Conservation (phyloP, 805 yeast species). For the Blastobotrys attinorum region DNA sequence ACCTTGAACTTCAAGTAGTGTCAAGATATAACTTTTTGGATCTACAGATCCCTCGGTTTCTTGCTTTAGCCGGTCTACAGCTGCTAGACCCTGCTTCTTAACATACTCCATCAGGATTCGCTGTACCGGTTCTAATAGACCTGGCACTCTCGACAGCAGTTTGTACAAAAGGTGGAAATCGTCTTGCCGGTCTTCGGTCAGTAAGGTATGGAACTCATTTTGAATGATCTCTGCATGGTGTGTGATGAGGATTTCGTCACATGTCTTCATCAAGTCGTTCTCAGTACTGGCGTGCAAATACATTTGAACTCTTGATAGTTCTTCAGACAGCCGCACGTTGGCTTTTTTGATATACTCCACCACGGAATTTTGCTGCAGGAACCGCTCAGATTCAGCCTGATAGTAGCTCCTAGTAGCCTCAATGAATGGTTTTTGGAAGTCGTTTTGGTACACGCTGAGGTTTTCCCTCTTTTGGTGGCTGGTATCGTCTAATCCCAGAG, state of each 20-base stretch:
- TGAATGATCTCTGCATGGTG: slow-evolving; percentile 72
- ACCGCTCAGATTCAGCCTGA: slow-evolving; percentile 56
- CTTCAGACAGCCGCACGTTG: slow-evolving; percentile 74
- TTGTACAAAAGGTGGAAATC: slow-evolving; percentile 74
- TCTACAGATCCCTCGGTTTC: slow-evolving; percentile 37
- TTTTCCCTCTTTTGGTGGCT: slow-evolving; percentile 67
- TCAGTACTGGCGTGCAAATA: slow-evolving; percentile 83
- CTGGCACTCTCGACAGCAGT: slow-evolving; percentile 68
- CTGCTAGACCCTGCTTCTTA: slow-evolving; percentile 50
- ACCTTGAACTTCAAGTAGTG: slow-evolving; percentile 61
- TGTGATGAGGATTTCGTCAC: slow-evolving; percentile 69
- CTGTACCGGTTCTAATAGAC: slow-evolving; percentile 72
- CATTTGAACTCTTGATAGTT: slow-evolving; percentile 65
- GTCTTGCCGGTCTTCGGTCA: slow-evolving; percentile 61
- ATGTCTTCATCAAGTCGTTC: slow-evolving; percentile 62
- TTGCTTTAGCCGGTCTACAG: slow-evolving; percentile 49
- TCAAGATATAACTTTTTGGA: slow-evolving; percentile 74
- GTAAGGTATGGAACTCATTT: slow-evolving; percentile 63
- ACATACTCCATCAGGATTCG: slow-evolving; percentile 66
- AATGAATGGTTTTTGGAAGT: slow-evolving; percentile 71
- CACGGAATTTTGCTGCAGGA: slow-evolving; percentile 66
- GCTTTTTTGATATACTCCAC: slow-evolving; percentile 88
- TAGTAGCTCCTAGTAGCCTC: slow-evolving; percentile 51
- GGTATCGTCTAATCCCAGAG: slow-evolving; percentile 82
- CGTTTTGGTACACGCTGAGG: slow-evolving; percentile 68